These are phyloP conservation scores for Psilocybe sp. DNA, from an alignment of 768 basidiomycete species.

Conservation along the genomic window DNA sequence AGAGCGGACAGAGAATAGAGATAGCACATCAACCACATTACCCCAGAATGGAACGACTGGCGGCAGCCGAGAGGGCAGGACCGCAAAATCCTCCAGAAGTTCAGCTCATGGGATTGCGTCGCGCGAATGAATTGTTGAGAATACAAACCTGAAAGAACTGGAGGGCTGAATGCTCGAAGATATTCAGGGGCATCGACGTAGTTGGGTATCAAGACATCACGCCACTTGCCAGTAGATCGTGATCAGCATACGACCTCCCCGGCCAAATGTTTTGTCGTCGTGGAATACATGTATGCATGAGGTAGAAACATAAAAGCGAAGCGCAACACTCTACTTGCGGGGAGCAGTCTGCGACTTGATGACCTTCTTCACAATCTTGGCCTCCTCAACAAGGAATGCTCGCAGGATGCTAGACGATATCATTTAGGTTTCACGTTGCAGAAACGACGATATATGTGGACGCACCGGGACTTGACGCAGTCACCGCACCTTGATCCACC, in stretches of 20 bases:
- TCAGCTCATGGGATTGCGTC: not conserved
- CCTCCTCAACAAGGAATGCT: constrained; percentile 98
- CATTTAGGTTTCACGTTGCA: not conserved
- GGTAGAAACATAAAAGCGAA: constrained; percentile 18
- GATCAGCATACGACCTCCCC: constrained; percentile 14
- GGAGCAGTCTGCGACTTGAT: constrained; percentile 78
- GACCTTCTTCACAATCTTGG: constrained; percentile 99
- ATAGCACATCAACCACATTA: too few relatives aligned
- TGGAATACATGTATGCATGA: constrained; percentile 27
- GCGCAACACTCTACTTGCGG: constrained; percentile 35
- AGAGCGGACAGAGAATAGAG: too few relatives aligned
- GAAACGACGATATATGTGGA: constrained; percentile 8
- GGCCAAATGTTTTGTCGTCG: constrained; percentile 15
- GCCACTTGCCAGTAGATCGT: not conserved
- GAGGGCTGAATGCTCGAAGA: too few relatives aligned
- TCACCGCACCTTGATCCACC: constrained; percentile 96
- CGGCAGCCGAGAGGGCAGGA: too few relatives aligned
- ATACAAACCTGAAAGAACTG: too few relatives aligned
- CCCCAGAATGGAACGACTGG: too few relatives aligned
- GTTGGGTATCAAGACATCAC: not conserved
- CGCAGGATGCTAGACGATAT: constrained; percentile 76
- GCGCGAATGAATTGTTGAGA: too few relatives aligned
- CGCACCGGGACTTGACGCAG: constrained; percentile 93
- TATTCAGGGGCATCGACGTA: not conserved
- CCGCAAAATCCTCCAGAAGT: too few relatives aligned